Conservation (phyloP, 208 protist genomes). For the Leishmania tarentolae region DNA sequence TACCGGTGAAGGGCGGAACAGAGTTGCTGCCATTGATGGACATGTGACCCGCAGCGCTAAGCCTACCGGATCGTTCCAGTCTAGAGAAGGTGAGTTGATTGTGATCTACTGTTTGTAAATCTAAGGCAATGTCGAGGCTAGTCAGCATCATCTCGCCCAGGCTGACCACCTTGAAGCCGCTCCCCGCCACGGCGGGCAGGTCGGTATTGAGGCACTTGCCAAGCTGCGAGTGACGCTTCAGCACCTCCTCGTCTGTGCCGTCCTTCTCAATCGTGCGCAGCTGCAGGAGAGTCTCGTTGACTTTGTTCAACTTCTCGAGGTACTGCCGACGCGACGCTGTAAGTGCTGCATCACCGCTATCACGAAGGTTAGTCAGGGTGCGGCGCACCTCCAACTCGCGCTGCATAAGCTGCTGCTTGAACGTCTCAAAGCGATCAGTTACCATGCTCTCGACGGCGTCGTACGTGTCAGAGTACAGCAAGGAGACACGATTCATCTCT, state of each 20-base stretch:
- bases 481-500: constrained; percentile 67
- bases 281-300: constrained; percentile 55
- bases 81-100: not conserved
- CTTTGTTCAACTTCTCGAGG: constrained; percentile 54
- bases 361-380: constrained; percentile 52
- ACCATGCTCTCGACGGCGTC: constrained; percentile 69
- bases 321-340: constrained; percentile 44
- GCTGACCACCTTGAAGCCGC: constrained; percentile 58
- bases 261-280: constrained; percentile 54
- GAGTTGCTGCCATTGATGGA: constrained; percentile 2
- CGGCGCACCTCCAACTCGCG: constrained; percentile 67
- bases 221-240: constrained; percentile 49
- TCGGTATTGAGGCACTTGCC: constrained; percentile 39
- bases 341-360: constrained; percentile 63
- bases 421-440: constrained; percentile 71
- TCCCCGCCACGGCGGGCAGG: constrained; percentile 47
- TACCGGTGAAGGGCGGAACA: not conserved
- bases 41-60: constrained; percentile 2
- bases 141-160: constrained; percentile 55
- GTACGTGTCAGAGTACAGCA: constrained; percentile 69
- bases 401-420: constrained; percentile 72
- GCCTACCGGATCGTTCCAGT: not conserved
- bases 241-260: constrained; percentile 69
- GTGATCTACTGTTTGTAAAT: constrained; percentile 44
- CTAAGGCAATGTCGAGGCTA: constrained; percentile 54